Evolutionary conservation across 495 filamentous ascomycete species (phyloP).

Genomic region (Durotheca rogersii): DNA sequence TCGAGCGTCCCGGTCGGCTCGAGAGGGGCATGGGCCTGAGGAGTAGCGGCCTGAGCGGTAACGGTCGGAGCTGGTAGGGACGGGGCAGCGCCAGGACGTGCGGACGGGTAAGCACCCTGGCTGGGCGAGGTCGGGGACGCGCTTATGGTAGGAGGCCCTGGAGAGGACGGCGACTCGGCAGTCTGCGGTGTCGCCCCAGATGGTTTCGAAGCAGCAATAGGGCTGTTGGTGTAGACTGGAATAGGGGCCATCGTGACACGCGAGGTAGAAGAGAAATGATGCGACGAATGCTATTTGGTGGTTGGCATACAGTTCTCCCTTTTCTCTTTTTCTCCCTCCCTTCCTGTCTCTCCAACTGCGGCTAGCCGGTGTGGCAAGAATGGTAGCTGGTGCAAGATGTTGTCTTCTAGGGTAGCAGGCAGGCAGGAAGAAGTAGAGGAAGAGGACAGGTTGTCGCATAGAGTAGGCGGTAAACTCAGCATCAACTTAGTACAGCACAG

Average conservation of each 20-base stretch:
- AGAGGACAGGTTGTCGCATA: too few relatives aligned
- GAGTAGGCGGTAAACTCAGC: too few relatives aligned
- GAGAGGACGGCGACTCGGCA: constrained; percentile 31
- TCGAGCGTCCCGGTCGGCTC: constrained; percentile 36
- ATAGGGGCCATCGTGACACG: constrained; percentile 55
- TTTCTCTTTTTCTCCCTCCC: too few relatives aligned
- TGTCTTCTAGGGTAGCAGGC: not conserved
- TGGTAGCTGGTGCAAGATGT: not conserved
- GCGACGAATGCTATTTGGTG: too few relatives aligned
- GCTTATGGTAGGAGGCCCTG: constrained; percentile 33
- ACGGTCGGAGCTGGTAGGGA: constrained; percentile 41
- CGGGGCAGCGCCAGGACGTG: constrained; percentile 46
- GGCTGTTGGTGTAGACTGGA: constrained; percentile 58
- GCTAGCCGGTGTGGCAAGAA: too few relatives aligned
- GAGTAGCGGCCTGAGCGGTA: constrained; percentile 32
- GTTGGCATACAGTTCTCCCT: too few relatives aligned
- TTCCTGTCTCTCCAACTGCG: too few relatives aligned
- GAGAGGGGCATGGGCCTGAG: constrained; percentile 27
- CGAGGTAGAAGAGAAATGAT: too few relatives aligned
- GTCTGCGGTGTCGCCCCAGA: constrained; percentile 53
- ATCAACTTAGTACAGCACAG: too few relatives aligned
- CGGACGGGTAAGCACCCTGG: constrained; percentile 43
- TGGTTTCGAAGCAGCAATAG: constrained; percentile 57
- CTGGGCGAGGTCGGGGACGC: constrained; percentile 41
- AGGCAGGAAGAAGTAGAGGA: not conserved